phyloP scores from a whole-genome alignment of 208 protist genomes.

The Leishmania amazonensis region DNA sequence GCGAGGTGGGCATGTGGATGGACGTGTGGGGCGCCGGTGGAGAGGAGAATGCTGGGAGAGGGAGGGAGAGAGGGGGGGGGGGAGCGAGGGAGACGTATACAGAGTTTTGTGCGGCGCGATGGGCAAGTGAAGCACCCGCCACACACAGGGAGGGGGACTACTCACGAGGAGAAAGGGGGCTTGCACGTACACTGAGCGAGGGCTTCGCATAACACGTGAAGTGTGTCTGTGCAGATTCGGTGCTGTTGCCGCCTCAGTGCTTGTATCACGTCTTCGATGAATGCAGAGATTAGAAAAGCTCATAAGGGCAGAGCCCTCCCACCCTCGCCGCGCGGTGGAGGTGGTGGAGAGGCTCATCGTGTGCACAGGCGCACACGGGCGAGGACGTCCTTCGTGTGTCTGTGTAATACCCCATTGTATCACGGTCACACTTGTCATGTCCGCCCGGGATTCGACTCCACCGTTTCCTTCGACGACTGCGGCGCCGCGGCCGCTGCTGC shows the following conservation, averaged over 20 bases:
- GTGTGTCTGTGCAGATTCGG: not conserved
- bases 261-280: not conserved
- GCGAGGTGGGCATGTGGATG: not conserved
- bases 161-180: too few species aligned
- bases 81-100: not conserved
- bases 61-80: not conserved
- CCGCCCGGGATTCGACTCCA: not conserved
- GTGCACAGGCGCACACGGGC: not conserved
- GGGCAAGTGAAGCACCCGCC: not conserved
- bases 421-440: not conserved
- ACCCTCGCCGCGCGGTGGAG: not conserved
- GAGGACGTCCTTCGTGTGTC: not conserved
- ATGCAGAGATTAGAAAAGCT: not conserved
- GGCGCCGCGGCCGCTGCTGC: constrained; percentile 5
- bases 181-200: not conserved
- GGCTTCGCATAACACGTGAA: not conserved
- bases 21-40: not conserved
- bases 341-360: not conserved
- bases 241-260: not conserved
- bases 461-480: not conserved
- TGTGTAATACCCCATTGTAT: not conserved
- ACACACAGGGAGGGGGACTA: not conserved
- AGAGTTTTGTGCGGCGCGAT: not conserved
- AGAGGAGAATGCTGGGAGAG: not conserved
- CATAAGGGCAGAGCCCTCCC: not conserved